Percentiles rank a stretch among this genome's conserved stretches.
Evolutionary conservation across 768 basidiomycete species (phyloP).

Genomic region (Amanita brunnescens): DNA sequence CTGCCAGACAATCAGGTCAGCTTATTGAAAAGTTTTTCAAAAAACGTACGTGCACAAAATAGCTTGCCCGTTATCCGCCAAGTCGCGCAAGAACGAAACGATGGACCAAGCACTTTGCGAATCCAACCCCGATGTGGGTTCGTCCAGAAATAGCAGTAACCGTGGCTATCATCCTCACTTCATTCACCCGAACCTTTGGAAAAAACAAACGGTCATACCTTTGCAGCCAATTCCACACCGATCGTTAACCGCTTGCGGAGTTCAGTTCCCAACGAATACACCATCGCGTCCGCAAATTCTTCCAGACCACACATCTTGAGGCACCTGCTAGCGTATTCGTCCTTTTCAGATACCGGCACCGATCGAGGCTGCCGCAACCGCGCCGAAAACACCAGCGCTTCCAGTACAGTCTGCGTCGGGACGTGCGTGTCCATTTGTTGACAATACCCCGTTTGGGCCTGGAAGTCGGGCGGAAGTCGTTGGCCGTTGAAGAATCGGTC

Average conservation of each 20-base stretch:
- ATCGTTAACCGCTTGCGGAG: constrained; percentile 79
- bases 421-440: constrained; percentile 84
- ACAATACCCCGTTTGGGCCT: constrained; percentile 72
- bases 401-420: constrained; percentile 66
- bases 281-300: constrained; percentile 50
- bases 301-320: constrained; percentile 63
- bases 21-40: neutral
- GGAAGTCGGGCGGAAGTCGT: constrained; percentile 45
- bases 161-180: constrained; percentile 39
- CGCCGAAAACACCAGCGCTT: constrained; percentile 76
- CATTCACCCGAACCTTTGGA: no score
- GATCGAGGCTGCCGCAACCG: constrained; percentile 64
- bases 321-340: constrained; percentile 51
- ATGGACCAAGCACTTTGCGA: constrained; percentile 86
- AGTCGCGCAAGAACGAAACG: constrained; percentile 60
- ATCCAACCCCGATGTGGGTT: constrained; percentile 84
- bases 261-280: constrained; percentile 62
- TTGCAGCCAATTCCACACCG: constrained; percentile 81
- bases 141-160: constrained; percentile 78
- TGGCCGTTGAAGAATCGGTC: constrained; percentile 50
- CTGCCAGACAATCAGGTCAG: constrained; percentile 15
- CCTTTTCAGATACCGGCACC: constrained; percentile 61
- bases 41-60: constrained; percentile 79
- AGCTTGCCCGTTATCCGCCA: constrained; percentile 77
- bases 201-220: constrained; percentile 35